Evolutionary conservation across 1,284 basidiomycete species (phyloP).

Genomic region (Pseudozyma sp.): DNA sequence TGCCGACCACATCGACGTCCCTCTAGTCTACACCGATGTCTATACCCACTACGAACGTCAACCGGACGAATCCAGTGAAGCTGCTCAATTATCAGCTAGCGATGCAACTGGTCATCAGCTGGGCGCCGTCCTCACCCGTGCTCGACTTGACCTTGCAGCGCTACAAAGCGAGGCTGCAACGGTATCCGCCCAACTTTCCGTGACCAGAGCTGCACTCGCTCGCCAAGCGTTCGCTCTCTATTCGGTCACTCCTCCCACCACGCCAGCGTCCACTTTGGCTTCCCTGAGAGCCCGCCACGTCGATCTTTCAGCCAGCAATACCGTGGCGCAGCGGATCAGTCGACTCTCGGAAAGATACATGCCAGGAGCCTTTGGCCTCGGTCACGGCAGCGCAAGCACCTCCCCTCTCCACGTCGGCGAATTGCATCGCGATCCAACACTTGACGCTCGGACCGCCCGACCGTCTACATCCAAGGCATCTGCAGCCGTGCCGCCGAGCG

Average conservation of each 20-base stretch:
- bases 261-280: background rate
- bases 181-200: slow-evolving; percentile 23
- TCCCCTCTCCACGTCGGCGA: background rate
- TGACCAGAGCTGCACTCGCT: slow-evolving; percentile 34
- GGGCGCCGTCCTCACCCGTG: slow-evolving; percentile 24
- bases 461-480: background rate
- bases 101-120: slow-evolving; percentile 24
- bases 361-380: slow-evolving; percentile 45
- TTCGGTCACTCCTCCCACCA: slow-evolving; percentile 27
- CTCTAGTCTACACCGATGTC: slow-evolving; percentile 33
- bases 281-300: slow-evolving; percentile 7
- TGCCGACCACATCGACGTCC: slow-evolving; percentile 29
- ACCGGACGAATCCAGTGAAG: slow-evolving; percentile 4
- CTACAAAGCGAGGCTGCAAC: slow-evolving; percentile 22
- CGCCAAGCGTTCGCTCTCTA: slow-evolving; percentile 46
- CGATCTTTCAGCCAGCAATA: slow-evolving; percentile 34
- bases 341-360: slow-evolving; percentile 51
- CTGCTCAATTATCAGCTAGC: background rate
- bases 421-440: slow-evolving; percentile 1
- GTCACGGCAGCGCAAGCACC: slow-evolving; percentile 10
- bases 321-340: slow-evolving; percentile 39
- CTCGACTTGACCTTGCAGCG: slow-evolving; percentile 17
- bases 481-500: slow-evolving; percentile 7
- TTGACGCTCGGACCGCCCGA: background rate
- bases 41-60: slow-evolving; percentile 42